These are phyloP conservation scores for Pythium inflatum DNA, from an alignment of 352 stramenopile genomes.

Conservation along the genomic window DNA sequence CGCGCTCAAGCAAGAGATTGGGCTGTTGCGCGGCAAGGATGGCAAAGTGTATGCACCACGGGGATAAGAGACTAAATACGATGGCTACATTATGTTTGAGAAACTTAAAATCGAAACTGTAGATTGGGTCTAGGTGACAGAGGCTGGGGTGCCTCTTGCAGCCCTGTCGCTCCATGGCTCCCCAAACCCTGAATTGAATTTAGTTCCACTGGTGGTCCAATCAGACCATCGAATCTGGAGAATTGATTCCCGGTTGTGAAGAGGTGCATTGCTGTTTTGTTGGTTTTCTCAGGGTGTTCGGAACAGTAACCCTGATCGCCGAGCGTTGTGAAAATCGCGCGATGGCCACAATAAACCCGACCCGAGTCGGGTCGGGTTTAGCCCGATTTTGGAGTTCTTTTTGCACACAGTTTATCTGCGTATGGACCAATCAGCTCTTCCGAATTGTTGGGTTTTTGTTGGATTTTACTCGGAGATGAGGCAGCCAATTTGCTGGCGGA, in stretches of 20 bases:
- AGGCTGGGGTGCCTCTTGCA: slow-evolving; percentile 1
- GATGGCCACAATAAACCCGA: too few species aligned
- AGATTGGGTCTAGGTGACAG: slow-evolving; percentile 9
- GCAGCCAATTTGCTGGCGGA: slow-evolving; percentile 9
- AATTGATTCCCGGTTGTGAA: slow-evolving; percentile 6
- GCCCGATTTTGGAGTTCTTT: too few species aligned
- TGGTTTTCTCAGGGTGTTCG: not conserved
- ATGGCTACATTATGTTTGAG: slow-evolving; percentile 28
- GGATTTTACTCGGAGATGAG: slow-evolving; percentile 19
- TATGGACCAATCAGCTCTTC: too few species aligned
- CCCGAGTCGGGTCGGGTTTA: slow-evolving; percentile 21
- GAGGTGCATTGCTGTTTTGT: slow-evolving; percentile 5
- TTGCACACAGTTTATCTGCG: slow-evolving; percentile 1
- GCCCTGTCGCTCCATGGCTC: slow-evolving; percentile 14
- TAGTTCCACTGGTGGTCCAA: slow-evolving; percentile 14
- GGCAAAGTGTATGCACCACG: slow-evolving; percentile 72
- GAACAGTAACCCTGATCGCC: slow-evolving; percentile 31
- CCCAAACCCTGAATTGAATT: slow-evolving; percentile 23
- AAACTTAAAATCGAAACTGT: not conserved
- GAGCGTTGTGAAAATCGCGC: too few species aligned
- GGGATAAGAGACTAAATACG: slow-evolving; percentile 21
- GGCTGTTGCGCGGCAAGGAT: slow-evolving; percentile 82
- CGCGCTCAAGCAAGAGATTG: slow-evolving; percentile 90
- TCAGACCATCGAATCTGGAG: slow-evolving; percentile 15
- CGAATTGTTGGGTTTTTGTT: slow-evolving; percentile 5